Conservation (phyloP, 768 basidiomycete genomes). For the Hortiboletus flavorubellus region DNA sequence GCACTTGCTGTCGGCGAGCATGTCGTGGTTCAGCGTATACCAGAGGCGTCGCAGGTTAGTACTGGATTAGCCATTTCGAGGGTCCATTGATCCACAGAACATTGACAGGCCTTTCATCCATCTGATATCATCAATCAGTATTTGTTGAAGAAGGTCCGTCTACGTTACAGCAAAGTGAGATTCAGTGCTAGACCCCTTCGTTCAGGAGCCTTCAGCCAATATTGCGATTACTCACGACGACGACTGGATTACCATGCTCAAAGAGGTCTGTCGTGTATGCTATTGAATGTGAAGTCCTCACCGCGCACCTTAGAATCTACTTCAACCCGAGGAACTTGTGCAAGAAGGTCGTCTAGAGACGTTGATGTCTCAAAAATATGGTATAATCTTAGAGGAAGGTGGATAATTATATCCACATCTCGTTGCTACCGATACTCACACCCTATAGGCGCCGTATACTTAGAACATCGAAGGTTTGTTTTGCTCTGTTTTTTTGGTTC, state of each 20-base stretch:
- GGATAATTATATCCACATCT: background rate
- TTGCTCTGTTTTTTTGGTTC: background rate
- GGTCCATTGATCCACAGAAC: background rate
- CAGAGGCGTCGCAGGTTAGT: slow-evolving; percentile 1
- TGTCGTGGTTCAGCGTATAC: background rate
- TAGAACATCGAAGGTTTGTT: slow-evolving; percentile 10
- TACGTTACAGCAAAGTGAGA: background rate
- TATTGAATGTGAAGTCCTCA: background rate
- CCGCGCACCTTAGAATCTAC: background rate
- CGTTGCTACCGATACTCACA: background rate
- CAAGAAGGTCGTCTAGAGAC: slow-evolving; percentile 1
- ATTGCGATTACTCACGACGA: slow-evolving; percentile 5
- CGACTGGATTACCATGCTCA: slow-evolving; percentile 4
- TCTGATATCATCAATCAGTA: slow-evolving; percentile 11
- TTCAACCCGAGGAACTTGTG: background rate
- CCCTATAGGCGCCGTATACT: slow-evolving; percentile 2
- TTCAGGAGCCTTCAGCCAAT: background rate
- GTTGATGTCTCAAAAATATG: background rate
- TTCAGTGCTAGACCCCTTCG: background rate
- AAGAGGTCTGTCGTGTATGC: background rate
- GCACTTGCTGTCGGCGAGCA: background rate
- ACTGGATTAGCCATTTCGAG: too few species aligned
- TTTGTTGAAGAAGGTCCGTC: background rate
- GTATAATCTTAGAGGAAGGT: background rate
- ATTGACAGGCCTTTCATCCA: slow-evolving; percentile 9